Evolutionary conservation across 768 basidiomycete species (phyloP), one percentile per base, ranked within the genome.

Genomic region (Piloderma croceum): DNA sequence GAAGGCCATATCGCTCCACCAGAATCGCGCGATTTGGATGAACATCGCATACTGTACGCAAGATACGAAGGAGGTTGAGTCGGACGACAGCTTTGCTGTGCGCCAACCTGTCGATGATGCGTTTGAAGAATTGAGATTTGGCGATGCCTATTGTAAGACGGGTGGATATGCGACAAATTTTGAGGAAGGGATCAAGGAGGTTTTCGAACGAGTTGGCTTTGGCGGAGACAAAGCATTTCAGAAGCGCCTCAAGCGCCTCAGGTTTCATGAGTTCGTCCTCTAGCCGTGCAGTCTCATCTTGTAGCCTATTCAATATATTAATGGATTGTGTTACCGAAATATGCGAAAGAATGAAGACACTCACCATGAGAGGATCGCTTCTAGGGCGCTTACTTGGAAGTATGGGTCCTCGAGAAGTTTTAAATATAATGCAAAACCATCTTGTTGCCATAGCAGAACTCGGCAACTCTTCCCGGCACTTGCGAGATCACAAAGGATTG

Each of bases 401-500:
- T 90, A 92, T 1, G 87, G 84, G 47, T 93, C 90, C 25, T 79
- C 77, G 37, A 92, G 62, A 17, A 92, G 71, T 48, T 74, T 76
- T 43, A 90, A 59, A 53, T 93, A 94, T 72, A 92, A 69, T 21
- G 60, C 57, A 24, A 99, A 64, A n/a, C 92, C 93, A 49, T 92
- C 83, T 51, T 96, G 83, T 54, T 94, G 88, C 94, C 94, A 94
- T 41, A 97, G 65, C 33, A 93, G 53, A 31, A 81, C 83, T 31
- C 96, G 75, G 54, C 90, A 92, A 42, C 81, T 88, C 70, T 97
- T 97, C 35, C 92, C 89, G 3, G 94, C 91, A 59, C 86, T 89
- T 0, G 93, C 90, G 32, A 98, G 76, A 57, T 99, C 96, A 62
- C 94, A 98, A 3, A 99, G 71, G 47, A 99, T 93, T 1, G 96